Conservation (phyloP, 2,329 filamentous ascomycete genomes). For the Fusarium nelsonii region DNA sequence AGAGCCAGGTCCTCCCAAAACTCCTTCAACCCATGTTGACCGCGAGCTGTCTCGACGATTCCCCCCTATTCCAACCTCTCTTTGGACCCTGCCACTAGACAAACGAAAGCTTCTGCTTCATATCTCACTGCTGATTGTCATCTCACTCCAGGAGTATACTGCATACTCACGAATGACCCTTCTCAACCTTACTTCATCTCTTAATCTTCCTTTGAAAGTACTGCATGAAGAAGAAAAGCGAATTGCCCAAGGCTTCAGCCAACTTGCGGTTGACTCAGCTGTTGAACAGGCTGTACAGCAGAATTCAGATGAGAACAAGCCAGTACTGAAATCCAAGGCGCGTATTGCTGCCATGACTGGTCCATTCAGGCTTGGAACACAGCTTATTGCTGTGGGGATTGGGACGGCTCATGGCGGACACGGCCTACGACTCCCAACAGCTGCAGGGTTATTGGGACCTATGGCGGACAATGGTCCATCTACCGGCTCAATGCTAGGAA, state of each 20-base stretch:
- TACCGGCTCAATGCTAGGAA: constrained; percentile 88
- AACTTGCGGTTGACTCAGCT: constrained; percentile 70
- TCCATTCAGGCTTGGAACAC: constrained; percentile 76
- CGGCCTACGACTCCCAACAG: constrained; percentile 78
- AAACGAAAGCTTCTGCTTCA: constrained; percentile 78
- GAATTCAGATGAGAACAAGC: constrained; percentile 70
- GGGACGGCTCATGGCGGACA: constrained; percentile 82
- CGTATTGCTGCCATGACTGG: constrained; percentile 57
- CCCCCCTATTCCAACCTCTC: constrained; percentile 69
- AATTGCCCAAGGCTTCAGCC: constrained; percentile 79
- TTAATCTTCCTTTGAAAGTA: constrained; percentile 74
- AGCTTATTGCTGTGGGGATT: constrained; percentile 81
- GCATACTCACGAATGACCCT: constrained; percentile 80
- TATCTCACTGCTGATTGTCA: constrained; percentile 75
- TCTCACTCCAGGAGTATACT: constrained; percentile 83
- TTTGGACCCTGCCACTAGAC: constrained; percentile 70
- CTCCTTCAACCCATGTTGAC: constrained; percentile 59
- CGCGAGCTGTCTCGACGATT: constrained; percentile 64
- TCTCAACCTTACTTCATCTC: constrained; percentile 75
- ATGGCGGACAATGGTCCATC: constrained; percentile 83
- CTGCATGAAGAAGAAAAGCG: constrained; percentile 80
- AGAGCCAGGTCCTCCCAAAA: constrained; percentile 55
- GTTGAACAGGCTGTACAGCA: constrained; percentile 49
- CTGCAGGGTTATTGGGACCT: constrained; percentile 82
- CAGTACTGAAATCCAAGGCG: constrained; percentile 78